These are phyloP conservation scores for Trametes punicea DNA, from an alignment of 768 basidiomycete genomes.

Conservation along the genomic window DNA sequence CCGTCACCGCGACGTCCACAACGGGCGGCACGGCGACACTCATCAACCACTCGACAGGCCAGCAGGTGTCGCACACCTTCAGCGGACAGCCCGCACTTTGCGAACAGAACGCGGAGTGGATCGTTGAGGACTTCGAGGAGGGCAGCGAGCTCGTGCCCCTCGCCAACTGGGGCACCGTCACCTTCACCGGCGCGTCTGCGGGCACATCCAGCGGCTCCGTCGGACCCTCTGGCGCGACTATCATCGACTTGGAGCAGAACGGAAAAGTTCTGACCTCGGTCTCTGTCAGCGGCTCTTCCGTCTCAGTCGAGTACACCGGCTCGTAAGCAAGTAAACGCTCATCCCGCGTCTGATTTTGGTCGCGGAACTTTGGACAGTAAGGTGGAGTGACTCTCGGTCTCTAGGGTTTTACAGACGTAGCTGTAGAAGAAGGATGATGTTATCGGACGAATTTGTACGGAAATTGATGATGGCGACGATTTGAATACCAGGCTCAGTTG, in stretches of 20 bases:
- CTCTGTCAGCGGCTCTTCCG: slow-evolving; percentile 21
- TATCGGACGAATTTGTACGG: too few species aligned
- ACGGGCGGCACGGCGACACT: slow-evolving; percentile 29
- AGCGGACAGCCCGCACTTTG: slow-evolving; percentile 31
- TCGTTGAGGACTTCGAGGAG: slow-evolving; percentile 34
- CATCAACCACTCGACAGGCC: slow-evolving; percentile 28
- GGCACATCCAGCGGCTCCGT: slow-evolving; percentile 26
- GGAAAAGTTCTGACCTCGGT: slow-evolving; percentile 30
- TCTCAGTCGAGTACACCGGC: slow-evolving; percentile 29
- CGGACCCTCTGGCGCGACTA: slow-evolving; percentile 30
- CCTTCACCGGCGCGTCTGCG: slow-evolving; percentile 34
- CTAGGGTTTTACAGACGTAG: too few species aligned
- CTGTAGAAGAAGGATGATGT: too few species aligned
- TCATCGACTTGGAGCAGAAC: slow-evolving; percentile 38
- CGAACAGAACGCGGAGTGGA: slow-evolving; percentile 38
- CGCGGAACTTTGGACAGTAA: background rate
- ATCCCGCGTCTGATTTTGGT: background rate
- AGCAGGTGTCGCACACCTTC: slow-evolving; percentile 30
- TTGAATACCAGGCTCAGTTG: too few species aligned
- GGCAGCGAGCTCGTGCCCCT: slow-evolving; percentile 32
- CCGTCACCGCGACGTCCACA: slow-evolving; percentile 28
- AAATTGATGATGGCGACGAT: too few species aligned
- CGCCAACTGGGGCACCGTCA: slow-evolving; percentile 38
- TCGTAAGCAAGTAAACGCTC: background rate
- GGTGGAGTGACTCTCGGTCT: too few species aligned